Conservation (phyloP, 2,329 filamentous ascomycete species). For the Didymella pinodella region DNA sequence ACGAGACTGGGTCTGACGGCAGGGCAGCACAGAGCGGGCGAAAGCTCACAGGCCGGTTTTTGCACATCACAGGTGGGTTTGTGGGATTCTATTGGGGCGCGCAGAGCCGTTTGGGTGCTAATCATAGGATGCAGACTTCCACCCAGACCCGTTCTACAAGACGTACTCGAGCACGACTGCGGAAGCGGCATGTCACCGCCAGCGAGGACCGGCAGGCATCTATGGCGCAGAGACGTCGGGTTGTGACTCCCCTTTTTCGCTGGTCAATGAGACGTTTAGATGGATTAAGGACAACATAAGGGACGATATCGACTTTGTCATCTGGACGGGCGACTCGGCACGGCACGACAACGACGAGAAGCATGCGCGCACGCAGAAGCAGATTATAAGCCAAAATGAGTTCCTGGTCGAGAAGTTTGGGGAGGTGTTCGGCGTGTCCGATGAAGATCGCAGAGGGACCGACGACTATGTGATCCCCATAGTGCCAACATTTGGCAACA, state of each 20-base stretch:
- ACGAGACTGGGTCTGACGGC: constrained; percentile 20
- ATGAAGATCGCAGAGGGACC: constrained; percentile 56
- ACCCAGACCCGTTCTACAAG: constrained; percentile 89
- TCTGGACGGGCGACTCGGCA: constrained; percentile 92
- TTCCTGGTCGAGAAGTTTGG: constrained; percentile 78
- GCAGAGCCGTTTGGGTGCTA: constrained; percentile 5
- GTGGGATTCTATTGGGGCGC: constrained; percentile 8
- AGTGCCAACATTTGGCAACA: constrained; percentile 92
- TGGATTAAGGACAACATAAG: constrained; percentile 84
- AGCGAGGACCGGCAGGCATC: constrained; percentile 76
- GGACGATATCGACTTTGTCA: constrained; percentile 83
- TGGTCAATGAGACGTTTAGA: constrained; percentile 87
- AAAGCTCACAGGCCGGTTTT: constrained; percentile 70
- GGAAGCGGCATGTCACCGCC: constrained; percentile 78
- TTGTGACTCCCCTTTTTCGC: constrained; percentile 82
- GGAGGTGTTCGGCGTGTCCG: constrained; percentile 68
- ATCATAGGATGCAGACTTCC: constrained; percentile 72
- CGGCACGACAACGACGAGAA: constrained; percentile 88
- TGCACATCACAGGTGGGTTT: constrained; percentile 83
- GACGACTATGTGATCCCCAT: constrained; percentile 75
- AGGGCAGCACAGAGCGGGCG: constrained; percentile 28
- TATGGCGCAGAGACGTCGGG: constrained; percentile 87
- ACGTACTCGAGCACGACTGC: constrained; percentile 74
- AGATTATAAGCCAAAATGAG: constrained; percentile 81
- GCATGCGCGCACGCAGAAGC: constrained; percentile 74